Conservation (phyloP, 148 eudicot species). For the Nepenthes mirabilis region DNA sequence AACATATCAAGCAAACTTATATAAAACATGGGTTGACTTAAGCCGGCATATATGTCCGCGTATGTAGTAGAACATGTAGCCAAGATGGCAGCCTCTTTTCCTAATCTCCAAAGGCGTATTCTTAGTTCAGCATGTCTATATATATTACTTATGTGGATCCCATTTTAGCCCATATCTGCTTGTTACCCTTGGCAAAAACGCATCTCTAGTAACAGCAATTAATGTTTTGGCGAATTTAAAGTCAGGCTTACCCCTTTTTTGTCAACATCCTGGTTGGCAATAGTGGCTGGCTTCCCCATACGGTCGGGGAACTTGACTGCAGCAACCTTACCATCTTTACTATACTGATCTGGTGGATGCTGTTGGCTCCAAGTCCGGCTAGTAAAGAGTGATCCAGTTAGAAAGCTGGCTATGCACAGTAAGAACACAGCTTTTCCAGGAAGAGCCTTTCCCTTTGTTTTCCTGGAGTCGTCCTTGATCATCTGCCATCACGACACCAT, state of each 20-base stretch:
- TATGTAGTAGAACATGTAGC: not conserved
- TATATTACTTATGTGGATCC: no score
- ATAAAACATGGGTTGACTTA: no score
- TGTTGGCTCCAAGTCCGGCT: conserved; percentile 29
- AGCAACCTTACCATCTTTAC: conserved; percentile 6
- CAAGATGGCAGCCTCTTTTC: no score
- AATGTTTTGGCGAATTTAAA: not conserved
- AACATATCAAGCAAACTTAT: no score
- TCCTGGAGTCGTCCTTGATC: conserved; percentile 16
- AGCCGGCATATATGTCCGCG: not conserved
- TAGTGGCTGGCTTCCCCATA: conserved; percentile 15
- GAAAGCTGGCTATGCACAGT: conserved; percentile 62
- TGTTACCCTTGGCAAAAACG: not conserved
- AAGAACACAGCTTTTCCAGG: conserved; percentile 40
- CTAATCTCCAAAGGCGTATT: no score
- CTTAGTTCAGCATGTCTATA: no score
- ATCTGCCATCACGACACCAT: conserved; percentile 15
- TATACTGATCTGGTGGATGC: not conserved
- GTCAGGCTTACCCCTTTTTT: conserved; percentile 43
- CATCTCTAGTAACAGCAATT: not conserved
- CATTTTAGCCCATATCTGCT: no score
- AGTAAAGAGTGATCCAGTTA: conserved; percentile 59
- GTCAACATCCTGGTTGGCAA: conserved; percentile 20
- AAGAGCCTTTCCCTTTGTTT: conserved; percentile 53
- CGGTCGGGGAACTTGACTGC: conserved; percentile 8